Conservation (phyloP, 192 early-diverging fungal species). For the Fimicolochytrium jonesii region DNA sequence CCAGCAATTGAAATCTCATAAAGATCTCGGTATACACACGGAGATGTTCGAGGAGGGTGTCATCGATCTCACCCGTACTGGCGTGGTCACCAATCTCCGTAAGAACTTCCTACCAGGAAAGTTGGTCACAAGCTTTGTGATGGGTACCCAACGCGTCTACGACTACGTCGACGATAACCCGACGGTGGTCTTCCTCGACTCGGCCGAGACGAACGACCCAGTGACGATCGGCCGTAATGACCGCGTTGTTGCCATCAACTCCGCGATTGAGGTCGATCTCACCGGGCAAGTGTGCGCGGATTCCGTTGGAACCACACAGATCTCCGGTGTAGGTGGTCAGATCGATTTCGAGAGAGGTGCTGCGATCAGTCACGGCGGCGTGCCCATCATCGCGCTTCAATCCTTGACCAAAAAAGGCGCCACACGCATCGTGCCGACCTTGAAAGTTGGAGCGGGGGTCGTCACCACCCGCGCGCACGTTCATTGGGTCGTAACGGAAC, state of each 20-base stretch:
- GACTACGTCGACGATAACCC: slow-evolving; percentile 50
- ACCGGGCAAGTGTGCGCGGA: slow-evolving; percentile 50
- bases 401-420: slow-evolving; percentile 32
- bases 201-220: slow-evolving; percentile 41
- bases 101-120: slow-evolving; percentile 39
- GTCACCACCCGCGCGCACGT: slow-evolving; percentile 43
- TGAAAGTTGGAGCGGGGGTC: slow-evolving; percentile 41
- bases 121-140: slow-evolving; percentile 38
- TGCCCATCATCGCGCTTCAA: slow-evolving; percentile 50
- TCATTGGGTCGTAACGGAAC: slow-evolving; percentile 49
- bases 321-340: slow-evolving; percentile 51
- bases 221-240: slow-evolving; percentile 45
- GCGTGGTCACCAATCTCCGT: slow-evolving; percentile 40
- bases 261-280: slow-evolving; percentile 47
- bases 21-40: slow-evolving; percentile 52
- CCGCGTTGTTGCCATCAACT: slow-evolving; percentile 48
- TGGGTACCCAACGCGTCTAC: slow-evolving; percentile 37
- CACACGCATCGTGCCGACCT: slow-evolving; percentile 36
- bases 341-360: slow-evolving; percentile 54
- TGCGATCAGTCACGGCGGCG: slow-evolving; percentile 36
- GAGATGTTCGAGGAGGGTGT: slow-evolving; percentile 50
- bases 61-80: slow-evolving; percentile 41
- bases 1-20: slow-evolving; percentile 35
- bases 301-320: slow-evolving; percentile 37
- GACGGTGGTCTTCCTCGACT: slow-evolving; percentile 34